Evolutionary conservation across 352 stramenopile genomes (phyloP).

Genomic region (Phytophthora pini): DNA sequence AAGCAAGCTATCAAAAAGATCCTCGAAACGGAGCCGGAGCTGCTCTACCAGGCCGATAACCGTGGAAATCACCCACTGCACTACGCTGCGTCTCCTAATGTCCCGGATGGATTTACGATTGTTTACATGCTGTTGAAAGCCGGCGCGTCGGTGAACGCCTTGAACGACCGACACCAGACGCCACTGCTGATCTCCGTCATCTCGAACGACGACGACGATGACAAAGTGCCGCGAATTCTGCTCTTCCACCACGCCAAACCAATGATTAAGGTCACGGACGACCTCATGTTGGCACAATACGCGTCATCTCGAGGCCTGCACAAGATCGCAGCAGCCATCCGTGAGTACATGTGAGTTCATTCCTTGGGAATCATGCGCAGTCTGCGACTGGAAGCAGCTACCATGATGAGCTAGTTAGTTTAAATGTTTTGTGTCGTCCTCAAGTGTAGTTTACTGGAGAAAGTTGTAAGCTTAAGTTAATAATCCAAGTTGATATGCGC

Average conservation of each 20-base stretch:
- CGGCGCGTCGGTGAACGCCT: constrained; percentile 7
- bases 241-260: constrained; percentile 12
- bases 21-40: constrained; percentile 6
- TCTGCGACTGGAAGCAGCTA: constrained; percentile 5
- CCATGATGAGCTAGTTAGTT: constrained; percentile 4
- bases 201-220: constrained; percentile 15
- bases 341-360: constrained; percentile 10
- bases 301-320: constrained; percentile 7
- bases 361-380: not conserved
- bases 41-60: constrained; percentile 2
- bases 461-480: constrained; percentile 13
- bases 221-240: constrained; percentile 12
- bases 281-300: constrained; percentile 13
- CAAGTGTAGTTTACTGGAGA: constrained; percentile 7
- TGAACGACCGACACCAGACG: constrained; percentile 10
- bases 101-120: constrained; percentile 9
- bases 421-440: constrained; percentile 2
- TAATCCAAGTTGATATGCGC: not conserved
- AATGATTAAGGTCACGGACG: constrained; percentile 12
- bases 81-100: constrained; percentile 7
- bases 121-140: constrained; percentile 11
- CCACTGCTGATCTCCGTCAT: constrained; percentile 14
- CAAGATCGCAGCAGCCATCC: constrained; percentile 12
- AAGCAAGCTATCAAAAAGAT: constrained; percentile 10
- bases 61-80: constrained; percentile 10